Evolutionary conservation across 305 asterid genomes (phyloP), one percentile per base, ranked within the genome.

Genomic region (Solanum hybrid): DNA sequence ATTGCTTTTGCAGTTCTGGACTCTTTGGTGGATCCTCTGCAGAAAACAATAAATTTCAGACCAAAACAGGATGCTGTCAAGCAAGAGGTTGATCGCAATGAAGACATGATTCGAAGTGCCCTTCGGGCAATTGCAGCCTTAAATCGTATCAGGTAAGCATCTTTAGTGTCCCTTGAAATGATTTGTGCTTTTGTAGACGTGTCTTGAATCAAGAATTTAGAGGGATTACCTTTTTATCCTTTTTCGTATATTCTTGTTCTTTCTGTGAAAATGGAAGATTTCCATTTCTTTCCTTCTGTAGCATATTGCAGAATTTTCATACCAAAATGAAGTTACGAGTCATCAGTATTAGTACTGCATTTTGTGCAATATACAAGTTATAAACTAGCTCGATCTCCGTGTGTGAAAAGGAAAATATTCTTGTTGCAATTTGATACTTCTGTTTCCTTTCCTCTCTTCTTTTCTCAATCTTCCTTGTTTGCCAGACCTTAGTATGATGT

Each of bases 51-150:
- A 90, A 95, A 91, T 89, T 96, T 94, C 90, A 94, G 95, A 92
- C 98, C 99, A 32, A 97, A 98, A 92, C 98, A 94, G 92, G 99
- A 96, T 88, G 99, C 99, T 2, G 99, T 98, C 88, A 96, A 98
- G 94, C 99, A 96, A 95, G 99, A 98, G 92, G 98, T 98, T 87
- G 99, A 96, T 89, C 99, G 98, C 72, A 96, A 96, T 90, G 99
- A 96, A 90, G 99, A 96, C 92, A 98, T 98, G 99, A 96, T 98
- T 90, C 93, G 98, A 71, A 98, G 98, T 91, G 98, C 99, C 90
- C 98, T 98, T 87, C 95, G 98, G 35, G 97, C 96, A 40, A 96
- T 98, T 88, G 97, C 99, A 86, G 95, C 99, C 89, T 94, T 98
- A 94, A 95, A 96, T 81, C 98, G 96, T 87, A 98, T 96, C 89